Conservation (phyloP, 768 basidiomycete genomes). For the Russula earlei region DNA sequence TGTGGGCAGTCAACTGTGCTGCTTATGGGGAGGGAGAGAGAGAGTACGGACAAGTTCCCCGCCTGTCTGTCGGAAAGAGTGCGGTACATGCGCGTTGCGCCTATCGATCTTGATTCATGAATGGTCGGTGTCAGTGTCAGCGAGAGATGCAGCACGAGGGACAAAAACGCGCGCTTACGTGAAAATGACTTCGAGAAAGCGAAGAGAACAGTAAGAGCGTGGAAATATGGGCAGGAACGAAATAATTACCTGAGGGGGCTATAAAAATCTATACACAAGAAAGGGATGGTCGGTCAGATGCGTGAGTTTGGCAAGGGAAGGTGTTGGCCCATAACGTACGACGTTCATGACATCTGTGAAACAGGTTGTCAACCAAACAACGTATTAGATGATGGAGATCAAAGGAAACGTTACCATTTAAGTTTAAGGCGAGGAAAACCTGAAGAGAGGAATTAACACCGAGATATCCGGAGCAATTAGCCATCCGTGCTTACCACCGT, state of each 20-base stretch:
- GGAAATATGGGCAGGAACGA: background rate
- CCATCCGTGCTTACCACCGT: conserved; percentile 1
- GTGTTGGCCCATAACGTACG: conserved; percentile 3
- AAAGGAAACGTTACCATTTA: conserved; percentile 2
- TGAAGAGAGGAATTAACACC: background rate
- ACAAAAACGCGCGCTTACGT: conserved; percentile 9
- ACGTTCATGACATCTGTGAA: conserved; percentile 8
- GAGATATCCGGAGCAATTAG: background rate
- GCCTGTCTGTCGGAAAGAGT: conserved; percentile 11
- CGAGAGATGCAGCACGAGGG: background rate
- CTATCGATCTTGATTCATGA: conserved; percentile 10
- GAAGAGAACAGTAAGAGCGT: background rate
- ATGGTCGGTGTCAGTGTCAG: too few relatives aligned
- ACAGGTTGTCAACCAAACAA: background rate
- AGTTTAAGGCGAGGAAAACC: conserved; percentile 12
- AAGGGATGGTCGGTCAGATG: background rate
- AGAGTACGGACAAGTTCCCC: conserved; percentile 7
- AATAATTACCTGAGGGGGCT: conserved; percentile 2
- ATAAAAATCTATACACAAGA: conserved; percentile 11
- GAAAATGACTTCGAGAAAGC: conserved; percentile 10
- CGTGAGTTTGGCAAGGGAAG: background rate
- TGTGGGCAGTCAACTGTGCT: background rate
- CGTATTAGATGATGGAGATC: background rate
- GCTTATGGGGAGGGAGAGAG: too few relatives aligned
- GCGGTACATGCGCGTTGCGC: conserved; percentile 19